phyloP scores from a whole-genome alignment of 345 rosid species.

The Dipteronia dyeriana region DNA sequence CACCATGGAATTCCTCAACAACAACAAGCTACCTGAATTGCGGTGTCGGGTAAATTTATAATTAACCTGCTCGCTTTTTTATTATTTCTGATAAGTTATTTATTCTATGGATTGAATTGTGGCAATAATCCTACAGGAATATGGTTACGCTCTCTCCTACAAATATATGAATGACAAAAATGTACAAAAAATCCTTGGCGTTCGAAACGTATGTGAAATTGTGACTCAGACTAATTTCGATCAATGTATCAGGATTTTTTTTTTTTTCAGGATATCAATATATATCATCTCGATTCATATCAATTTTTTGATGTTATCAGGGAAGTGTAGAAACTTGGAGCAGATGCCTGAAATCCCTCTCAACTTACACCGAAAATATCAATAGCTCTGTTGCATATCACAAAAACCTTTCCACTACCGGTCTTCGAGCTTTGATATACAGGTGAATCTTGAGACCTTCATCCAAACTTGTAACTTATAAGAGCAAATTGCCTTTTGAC shows the following conservation, averaged over 20 bases:
- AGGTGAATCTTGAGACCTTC: constrained; percentile 19
- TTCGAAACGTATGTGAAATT: constrained; percentile 25
- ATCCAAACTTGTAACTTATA: neutral
- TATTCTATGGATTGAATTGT: too few species aligned
- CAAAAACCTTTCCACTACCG: constrained; percentile 31
- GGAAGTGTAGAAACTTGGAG: constrained; percentile 37
- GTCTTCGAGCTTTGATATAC: constrained; percentile 42
- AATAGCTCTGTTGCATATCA: constrained; percentile 28
- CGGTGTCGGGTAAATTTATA: constrained; percentile 23
- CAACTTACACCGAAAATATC: constrained; percentile 26
- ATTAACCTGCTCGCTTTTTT: too few species aligned
- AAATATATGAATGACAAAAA: constrained; percentile 34
- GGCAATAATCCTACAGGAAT: constrained; percentile 22
- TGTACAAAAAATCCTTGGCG: constrained; percentile 31
- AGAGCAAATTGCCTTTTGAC: too few species aligned
- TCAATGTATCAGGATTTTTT: neutral
- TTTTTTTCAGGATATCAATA: too few species aligned
- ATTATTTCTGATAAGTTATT: too few species aligned
- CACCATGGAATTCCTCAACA: constrained; percentile 14
- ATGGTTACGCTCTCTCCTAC: constrained; percentile 32
- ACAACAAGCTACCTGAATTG: constrained; percentile 32
- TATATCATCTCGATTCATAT: neutral
- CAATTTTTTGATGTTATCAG: neutral
- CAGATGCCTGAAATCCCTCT: constrained; percentile 29
- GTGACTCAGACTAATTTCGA: neutral